Percentiles rank a stretch among this genome's conserved stretches.
phyloP scores from a whole-genome alignment of 805 yeast genomes.

The Starmerella ratchasimensis region DNA sequence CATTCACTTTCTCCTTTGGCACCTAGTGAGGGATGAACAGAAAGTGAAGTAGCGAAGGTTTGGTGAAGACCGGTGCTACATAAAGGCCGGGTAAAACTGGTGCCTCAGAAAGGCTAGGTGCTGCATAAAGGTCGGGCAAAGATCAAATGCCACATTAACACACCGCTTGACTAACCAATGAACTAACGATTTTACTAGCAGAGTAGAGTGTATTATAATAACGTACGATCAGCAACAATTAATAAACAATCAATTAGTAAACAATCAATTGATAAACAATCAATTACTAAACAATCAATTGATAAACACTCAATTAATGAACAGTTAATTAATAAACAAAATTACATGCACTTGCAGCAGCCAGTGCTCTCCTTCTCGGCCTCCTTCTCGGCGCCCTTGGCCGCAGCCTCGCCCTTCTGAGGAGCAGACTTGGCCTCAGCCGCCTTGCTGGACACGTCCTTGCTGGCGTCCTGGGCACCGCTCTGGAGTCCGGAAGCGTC shows the following conservation, averaged over 20 bases:
- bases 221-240: background rate
- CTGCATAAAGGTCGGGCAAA: no score
- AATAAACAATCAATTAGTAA: background rate
- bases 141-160: no score
- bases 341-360: conserved; percentile 17
- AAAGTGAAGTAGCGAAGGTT: no score
- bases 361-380: conserved; percentile 15
- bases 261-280: conserved; percentile 1
- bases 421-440: conserved; percentile 1
- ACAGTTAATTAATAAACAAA: background rate
- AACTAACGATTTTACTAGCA: no score
- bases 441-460: background rate
- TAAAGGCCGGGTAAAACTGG: no score
- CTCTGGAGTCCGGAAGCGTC: conserved; percentile 1
- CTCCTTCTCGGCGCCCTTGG: conserved; percentile 3
- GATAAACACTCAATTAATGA: background rate
- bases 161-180: no score
- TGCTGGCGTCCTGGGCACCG: conserved; percentile 8
- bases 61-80: background rate
- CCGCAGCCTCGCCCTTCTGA: conserved; percentile 6
- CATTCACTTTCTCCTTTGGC: conserved; percentile 14
- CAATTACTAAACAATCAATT: background rate
- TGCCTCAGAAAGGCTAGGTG: no score
- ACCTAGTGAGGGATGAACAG: background rate
- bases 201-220: no score